A percentile compares a stretch with the other conserved stretches of the same genome.
Conservation (phyloP, 2,329 filamentous ascomycete species). For the Penicillium aurantiogriseum region DNA sequence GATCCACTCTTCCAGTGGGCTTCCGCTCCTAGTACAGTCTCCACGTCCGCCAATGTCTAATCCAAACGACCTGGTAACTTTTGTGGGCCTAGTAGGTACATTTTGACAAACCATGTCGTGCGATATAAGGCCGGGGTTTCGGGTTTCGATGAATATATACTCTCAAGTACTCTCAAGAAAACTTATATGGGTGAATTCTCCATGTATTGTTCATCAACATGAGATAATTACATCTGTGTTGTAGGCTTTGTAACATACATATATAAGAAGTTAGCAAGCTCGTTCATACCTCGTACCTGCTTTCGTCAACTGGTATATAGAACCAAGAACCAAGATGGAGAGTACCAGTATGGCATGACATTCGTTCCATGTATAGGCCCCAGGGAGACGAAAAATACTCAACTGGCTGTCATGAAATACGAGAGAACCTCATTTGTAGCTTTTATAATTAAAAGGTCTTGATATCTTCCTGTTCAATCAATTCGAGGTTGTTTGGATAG, state of each 20-base stretch:
- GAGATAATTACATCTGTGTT: neutral
- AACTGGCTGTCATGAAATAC: neutral
- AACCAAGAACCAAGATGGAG: neutral
- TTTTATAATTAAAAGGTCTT: neutral
- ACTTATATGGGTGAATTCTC: neutral
- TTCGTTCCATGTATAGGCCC: neutral
- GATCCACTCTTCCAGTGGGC: neutral
- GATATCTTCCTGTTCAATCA: neutral
- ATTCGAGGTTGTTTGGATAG: neutral
- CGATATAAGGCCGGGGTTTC: neutral
- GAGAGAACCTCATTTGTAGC: neutral
- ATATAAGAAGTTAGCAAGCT: neutral
- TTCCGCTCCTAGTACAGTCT: neutral
- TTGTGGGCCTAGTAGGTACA: neutral
- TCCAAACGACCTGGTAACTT: neutral
- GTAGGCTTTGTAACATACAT: neutral
- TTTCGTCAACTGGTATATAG: neutral
- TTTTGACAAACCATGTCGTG: neutral
- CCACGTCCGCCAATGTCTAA: neutral
- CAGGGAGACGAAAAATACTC: neutral
- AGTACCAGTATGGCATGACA: neutral
- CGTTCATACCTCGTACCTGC: neutral
- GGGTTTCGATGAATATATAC: neutral
- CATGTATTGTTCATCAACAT: neutral
- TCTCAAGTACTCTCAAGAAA: neutral